These are phyloP conservation scores for Delphinella strobiligena DNA, from an alignment of 2,329 filamentous ascomycete species.

Conservation along the genomic window DNA sequence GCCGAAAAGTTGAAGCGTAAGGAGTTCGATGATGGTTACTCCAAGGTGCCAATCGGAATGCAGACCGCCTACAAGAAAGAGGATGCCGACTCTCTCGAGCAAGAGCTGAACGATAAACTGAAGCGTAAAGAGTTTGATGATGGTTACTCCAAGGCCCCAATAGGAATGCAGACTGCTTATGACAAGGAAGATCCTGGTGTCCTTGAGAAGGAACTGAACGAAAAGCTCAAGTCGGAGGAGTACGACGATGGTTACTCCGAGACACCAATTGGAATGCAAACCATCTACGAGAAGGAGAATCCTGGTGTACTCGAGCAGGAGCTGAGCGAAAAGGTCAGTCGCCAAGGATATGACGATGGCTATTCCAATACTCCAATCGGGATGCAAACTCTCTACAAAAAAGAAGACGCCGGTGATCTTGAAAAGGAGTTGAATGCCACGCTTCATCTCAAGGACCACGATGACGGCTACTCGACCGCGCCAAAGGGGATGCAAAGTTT, in stretches of 20 bases:
- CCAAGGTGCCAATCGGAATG: constrained; percentile 29
- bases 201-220: constrained; percentile 8
- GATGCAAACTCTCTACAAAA: background rate
- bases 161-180: constrained; percentile 10
- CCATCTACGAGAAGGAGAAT: background rate
- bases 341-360: background rate
- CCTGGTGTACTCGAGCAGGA: constrained; percentile 4
- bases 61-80: constrained; percentile 38
- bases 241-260: constrained; percentile 10
- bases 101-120: constrained; percentile 4
- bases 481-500: constrained; percentile 7
- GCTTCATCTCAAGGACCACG: background rate
- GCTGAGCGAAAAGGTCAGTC: constrained; percentile 2
- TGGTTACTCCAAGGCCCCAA: constrained; percentile 8
- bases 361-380: constrained; percentile 2
- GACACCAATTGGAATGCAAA: constrained; percentile 11
- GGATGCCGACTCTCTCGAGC: constrained; percentile 2
- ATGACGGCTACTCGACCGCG: constrained; percentile 1
- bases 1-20: constrained; percentile 1
- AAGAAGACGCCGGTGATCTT: constrained; percentile 5
- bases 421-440: constrained; percentile 8
- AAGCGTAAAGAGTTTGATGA: background rate
- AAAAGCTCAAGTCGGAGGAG: constrained; percentile 5
- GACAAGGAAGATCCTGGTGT: constrained; percentile 4
- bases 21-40: constrained; percentile 2